A percentile compares a stretch with the other conserved stretches of the same genome.
Evolutionary conservation across 768 basidiomycete genomes (phyloP).

Genomic region (Kwoniella mangroviensis): DNA sequence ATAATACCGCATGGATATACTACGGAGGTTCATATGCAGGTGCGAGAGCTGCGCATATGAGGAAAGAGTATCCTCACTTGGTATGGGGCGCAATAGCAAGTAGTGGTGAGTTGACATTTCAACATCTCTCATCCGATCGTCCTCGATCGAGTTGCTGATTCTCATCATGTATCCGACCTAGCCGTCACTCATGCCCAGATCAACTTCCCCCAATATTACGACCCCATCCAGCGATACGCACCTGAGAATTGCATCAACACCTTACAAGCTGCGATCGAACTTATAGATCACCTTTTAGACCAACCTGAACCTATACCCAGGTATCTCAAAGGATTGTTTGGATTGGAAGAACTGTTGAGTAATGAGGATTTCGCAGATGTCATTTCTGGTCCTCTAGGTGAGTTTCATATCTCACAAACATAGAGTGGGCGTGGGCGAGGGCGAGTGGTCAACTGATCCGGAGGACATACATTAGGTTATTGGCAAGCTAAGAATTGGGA

Average conservation of each 20-base stretch:
- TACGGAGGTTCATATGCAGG: conserved; percentile 96
- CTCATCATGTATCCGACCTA: neutral
- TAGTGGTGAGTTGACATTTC: conserved; percentile 62
- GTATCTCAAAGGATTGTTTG: conserved; percentile 75
- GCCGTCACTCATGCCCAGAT: conserved; percentile 86
- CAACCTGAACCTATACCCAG: conserved; percentile 58
- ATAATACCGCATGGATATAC: conserved; percentile 60
- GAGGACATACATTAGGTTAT: conserved; percentile 51
- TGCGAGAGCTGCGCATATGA: conserved; percentile 90
- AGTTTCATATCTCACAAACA: neutral
- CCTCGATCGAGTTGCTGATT: too few species aligned
- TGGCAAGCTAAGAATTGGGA: conserved; percentile 94
- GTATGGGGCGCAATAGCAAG: conserved; percentile 88
- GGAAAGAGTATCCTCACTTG: conserved; percentile 81
- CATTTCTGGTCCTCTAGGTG: conserved; percentile 49
- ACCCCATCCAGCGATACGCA: conserved; percentile 71
- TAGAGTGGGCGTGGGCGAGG: too few species aligned
- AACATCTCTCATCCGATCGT: too few species aligned
- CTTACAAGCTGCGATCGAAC: conserved; percentile 36
- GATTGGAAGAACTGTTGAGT: conserved; percentile 66
- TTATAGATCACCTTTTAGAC: conserved; percentile 46
- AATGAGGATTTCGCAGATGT: conserved; percentile 62
- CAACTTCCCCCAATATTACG: conserved; percentile 85
- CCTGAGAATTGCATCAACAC: conserved; percentile 58
- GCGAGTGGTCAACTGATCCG: too few species aligned